Evolutionary conservation across 306 rosid genomes (phyloP), one percentile per base, ranked within the genome.

Genomic region (Quercus gilva): DNA sequence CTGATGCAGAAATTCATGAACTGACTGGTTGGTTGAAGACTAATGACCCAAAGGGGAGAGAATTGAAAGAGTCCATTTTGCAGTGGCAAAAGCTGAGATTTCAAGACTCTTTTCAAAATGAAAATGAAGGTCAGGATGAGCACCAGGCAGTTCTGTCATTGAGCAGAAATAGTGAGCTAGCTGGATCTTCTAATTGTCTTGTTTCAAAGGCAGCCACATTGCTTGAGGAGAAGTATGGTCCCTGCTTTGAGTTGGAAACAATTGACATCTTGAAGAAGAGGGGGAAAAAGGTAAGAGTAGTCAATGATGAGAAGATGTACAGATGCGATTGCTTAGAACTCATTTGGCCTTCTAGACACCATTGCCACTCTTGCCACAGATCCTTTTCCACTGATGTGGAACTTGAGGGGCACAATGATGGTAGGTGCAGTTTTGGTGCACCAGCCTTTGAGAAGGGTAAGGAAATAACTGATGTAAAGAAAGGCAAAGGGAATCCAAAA

Each of bases 261-360:
- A 15, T 84, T 5, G 93, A 96, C 69, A 60, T 74, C 69, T 59
- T 73, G 35, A 91, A 90, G 84, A 91, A 87, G 86, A 86, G 80
- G 55, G 88, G 77, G 63, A 88, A 85, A 76, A 85, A 64, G 86
- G 65, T 88, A 37, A 87, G 88, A 52, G 23, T 85, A 77, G 61
- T 83, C 72, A 77, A 85, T 84, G 94, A 86, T 78, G 93, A 90
- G 31, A 91, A 89, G 77, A 78, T 92, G 90, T 87, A 74, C 81
- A 90, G 98, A 79, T 96, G 99, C 49, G 90, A 86, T 80, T 96
- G 99, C 87, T 87, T 96, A 75, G 98, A 96, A 83, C 92, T 90
- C 78, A 74, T 91, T 70, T 96, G 92, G 94, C 89, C 96, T 72
- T 83, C 85, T 81, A 89, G 98, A 83, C 80, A 78, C 51, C 99